Base-by-base conservation (phyloP, 768 basidiomycete genomes). In the Mycena rebaudengoi region DNA sequence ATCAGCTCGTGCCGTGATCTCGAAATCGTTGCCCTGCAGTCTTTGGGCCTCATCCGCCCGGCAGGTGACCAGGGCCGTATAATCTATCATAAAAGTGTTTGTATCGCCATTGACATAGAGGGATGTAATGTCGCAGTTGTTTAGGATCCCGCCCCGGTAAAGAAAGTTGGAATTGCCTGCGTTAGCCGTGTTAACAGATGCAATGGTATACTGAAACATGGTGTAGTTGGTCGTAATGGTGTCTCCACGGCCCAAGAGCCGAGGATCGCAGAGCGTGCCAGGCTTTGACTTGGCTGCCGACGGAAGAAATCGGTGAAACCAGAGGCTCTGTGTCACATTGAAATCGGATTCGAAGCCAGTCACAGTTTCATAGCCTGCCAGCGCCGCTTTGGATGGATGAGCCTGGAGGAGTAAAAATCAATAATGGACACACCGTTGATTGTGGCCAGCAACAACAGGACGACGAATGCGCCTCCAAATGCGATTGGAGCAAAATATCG, bases 361-460 rank as follows among this genome's bases (percentile, higher is more conserved):
- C 20, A 70, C 50, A 2, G 71, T 73, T 33, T 75, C 73, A 21
- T 76, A 75, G 16, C 74, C 74, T 40, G 67, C 69, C 44, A 73
- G 37, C 5, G 69, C 69, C 32, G 70, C 75, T 74, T 35, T 20
- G 29, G 44, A 25, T 20, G 28, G 10, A 23, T 14, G 21, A n/a
- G 12, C 11, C 28, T 5, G n/a, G 37, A 32, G 2, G 20, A 37
- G 30, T 28, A 18, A n/a, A 18, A 40, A n/a, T 4, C 16, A 28
- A 29, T 16, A 11, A 6, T 41, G 4, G 23, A 29, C 69, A 26
- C 32, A 69, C 72, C 63, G 40, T 73, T 70, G 56, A 73, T 20
- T 12, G 68, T 54, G 6, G 54, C 49, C 5, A 73, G 60, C n/a
- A 70, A 57, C n/a, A 55, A 56, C n/a, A 73, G n/a, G 20, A 56